Base-by-base conservation (phyloP, 2,329 filamentous ascomycete genomes). In the Sporothrix variecibatus region DNA sequence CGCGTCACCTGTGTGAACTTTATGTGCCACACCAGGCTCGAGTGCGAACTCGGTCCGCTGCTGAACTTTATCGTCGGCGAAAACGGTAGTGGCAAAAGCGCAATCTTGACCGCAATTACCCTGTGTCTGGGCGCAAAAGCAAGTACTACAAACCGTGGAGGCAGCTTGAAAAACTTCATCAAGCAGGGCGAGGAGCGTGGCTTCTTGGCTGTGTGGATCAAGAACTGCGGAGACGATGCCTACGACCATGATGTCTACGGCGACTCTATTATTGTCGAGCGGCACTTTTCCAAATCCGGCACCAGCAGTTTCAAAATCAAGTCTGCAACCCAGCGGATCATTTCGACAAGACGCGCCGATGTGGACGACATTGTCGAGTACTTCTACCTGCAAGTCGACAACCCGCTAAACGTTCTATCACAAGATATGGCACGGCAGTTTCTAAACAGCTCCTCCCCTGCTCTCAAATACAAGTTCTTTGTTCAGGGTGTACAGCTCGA, bases 1-100 rank as follows among this genome's bases (percentile, higher is more conserved):
- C 91, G 91, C 76, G 92, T 98, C 73, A 92, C 91, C 51, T 97
- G 94, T 81, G 89, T 90, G 78, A 98, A 98, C 81, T 98, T 98
- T 83, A 98, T 98, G 96, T 98, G 95, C 79, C 96, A 99, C 81
- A 86, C 90, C 62, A 91, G 92, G 73, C 87, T 98, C 23, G 90
- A 92, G 60, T 93, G 97, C 75, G 89, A 92, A 73, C 86, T 99
- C n/a, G 96, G 96, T 0, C 96, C 96, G 0, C 85, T 98, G 51
- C 97, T 99, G 82, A 99, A 99, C 82, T 99, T 99, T 83, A 95
- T 99, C 76, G 95, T 98, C 73, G 96, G 96, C 20, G 94, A 97
- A 82, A 99, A 99, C 80, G 96, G 96, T 43, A 98, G 95, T 80
- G 96, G 96, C 49, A 99, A 99, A 85, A 99, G 96, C 81, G 96